A percentile compares a stretch with the other conserved stretches of the same genome.
Evolutionary conservation across 305 asterid genomes (phyloP).

Genomic region (Fraxinus paxiana): DNA sequence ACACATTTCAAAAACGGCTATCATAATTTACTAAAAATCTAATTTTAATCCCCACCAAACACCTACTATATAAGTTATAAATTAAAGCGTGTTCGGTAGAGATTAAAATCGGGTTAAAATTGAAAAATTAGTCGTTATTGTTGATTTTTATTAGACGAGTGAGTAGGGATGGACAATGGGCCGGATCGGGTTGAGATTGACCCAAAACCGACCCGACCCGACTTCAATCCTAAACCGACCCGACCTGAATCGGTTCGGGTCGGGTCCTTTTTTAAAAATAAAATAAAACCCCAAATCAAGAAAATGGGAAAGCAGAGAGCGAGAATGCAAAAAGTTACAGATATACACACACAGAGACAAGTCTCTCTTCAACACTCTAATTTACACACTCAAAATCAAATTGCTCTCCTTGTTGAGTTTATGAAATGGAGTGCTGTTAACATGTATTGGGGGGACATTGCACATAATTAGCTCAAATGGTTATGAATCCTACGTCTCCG

Average conservation of each 20-base stretch:
- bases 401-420: background rate
- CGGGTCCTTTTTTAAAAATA: background rate
- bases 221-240: no score
- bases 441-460: slow-evolving; percentile 36
- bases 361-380: background rate
- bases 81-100: no score
- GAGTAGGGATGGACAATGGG: no score
- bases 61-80: background rate
- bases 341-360: background rate
- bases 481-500: slow-evolving; percentile 65
- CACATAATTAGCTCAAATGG: slow-evolving; percentile 33
- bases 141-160: no score
- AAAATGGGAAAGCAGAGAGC: slow-evolving; percentile 24
- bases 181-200: no score
- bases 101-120: no score
- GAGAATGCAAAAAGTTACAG: slow-evolving; percentile 25
- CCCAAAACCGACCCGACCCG: no score
- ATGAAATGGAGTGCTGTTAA: background rate
- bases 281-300: slow-evolving; percentile 15
- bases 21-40: no score
- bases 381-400: background rate
- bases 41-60: no score
- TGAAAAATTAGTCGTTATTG: no score
- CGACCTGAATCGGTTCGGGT: no score
- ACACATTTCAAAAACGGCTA: no score